Evolutionary conservation across 2,329 filamentous ascomycete species (phyloP), one percentile per base, ranked within the genome.

Genomic region (Nigrospora osmanthi): DNA sequence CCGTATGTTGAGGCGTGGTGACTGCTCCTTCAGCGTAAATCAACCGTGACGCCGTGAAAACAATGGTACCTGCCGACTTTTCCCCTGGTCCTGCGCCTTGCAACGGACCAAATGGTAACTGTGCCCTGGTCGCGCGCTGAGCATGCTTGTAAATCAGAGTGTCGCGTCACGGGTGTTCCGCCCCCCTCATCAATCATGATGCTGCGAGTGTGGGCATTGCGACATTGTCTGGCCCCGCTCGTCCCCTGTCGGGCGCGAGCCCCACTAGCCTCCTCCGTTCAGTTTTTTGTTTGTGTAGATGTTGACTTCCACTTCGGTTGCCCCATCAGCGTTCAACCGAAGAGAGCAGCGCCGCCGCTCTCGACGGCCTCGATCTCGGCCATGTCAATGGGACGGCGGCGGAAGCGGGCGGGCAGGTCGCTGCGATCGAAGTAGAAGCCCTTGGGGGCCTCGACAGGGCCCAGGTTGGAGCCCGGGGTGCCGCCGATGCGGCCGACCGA

Each of bases 311-410:
- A 36, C 31, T 7, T 4, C 7, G 23, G 23, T 7, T 7, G 9
- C 23, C 19, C 39, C 23, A 6, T 15, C 16, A 33, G 16, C 35
- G 19, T 48, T 70, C 61, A 78, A 50, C 70, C 69, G 52, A 75
- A 66, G 46, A 74, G 62, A 33, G 75, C 68, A 32, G 91, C 93
- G 46, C 93, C 93, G 45, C 90, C 93, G 45, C 88, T 93, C 79
- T 96, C 89, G 59, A 98, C 79, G 17, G 89, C 90, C 66, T 97
- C 93, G 49, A 98, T 98, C 78, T 98, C 93, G 37, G 83, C 82
- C 55, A 83, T 68, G 34, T 79, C 83, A 69, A 90, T 86, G 12
- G 81, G 77, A 40, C 79, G 71, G 52, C 89, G 79, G 59, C 83
- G 81, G 78, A 96, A 98, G 57, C 91, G 81, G 51, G 73, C 64